Evolutionary conservation across 768 basidiomycete species (phyloP).

Genomic region (Lentinula guzmanii): DNA sequence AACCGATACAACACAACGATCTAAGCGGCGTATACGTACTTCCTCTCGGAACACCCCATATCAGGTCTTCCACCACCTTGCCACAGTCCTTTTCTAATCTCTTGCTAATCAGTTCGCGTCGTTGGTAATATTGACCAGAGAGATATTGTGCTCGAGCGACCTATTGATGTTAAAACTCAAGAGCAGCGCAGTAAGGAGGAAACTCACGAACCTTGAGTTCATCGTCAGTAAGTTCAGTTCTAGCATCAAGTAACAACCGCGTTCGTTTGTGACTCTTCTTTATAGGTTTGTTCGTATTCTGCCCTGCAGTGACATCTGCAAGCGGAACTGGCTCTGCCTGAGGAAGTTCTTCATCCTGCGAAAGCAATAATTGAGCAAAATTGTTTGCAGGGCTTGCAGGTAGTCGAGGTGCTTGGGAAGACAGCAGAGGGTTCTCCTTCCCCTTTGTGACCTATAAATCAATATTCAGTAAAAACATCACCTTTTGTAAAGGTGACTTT

Average conservation of each 20-base stretch:
- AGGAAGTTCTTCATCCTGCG: slow-evolving; percentile 26
- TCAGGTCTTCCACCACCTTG: slow-evolving; percentile 51
- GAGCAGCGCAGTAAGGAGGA: not conserved
- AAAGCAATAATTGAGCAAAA: slow-evolving; percentile 31
- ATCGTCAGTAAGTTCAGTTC: slow-evolving; percentile 78
- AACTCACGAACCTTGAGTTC: slow-evolving; percentile 56
- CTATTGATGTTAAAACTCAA: slow-evolving; percentile 23
- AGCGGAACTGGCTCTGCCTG: slow-evolving; percentile 20
- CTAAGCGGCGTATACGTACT: slow-evolving; percentile 34
- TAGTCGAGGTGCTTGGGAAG: not conserved
- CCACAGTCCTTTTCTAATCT: slow-evolving; percentile 49
- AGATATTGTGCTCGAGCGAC: slow-evolving; percentile 62
- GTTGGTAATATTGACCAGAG: slow-evolving; percentile 49
- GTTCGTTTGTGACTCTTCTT: slow-evolving; percentile 40
- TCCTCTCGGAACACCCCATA: slow-evolving; percentile 61
- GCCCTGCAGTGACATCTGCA: slow-evolving; percentile 21
- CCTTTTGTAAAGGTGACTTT: not conserved
- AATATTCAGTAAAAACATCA: not conserved
- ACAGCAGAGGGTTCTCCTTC: slow-evolving; percentile 5
- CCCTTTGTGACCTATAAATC: not conserved
- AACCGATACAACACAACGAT: not conserved
- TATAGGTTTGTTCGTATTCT: slow-evolving; percentile 11
- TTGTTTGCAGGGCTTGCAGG: slow-evolving; percentile 26
- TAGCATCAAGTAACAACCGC: slow-evolving; percentile 57
- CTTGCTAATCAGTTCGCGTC: slow-evolving; percentile 45